A percentile compares a stretch with the other conserved stretches of the same genome.
phyloP scores from a whole-genome alignment of 768 basidiomycete species.

The Chalciporus piperatus region DNA sequence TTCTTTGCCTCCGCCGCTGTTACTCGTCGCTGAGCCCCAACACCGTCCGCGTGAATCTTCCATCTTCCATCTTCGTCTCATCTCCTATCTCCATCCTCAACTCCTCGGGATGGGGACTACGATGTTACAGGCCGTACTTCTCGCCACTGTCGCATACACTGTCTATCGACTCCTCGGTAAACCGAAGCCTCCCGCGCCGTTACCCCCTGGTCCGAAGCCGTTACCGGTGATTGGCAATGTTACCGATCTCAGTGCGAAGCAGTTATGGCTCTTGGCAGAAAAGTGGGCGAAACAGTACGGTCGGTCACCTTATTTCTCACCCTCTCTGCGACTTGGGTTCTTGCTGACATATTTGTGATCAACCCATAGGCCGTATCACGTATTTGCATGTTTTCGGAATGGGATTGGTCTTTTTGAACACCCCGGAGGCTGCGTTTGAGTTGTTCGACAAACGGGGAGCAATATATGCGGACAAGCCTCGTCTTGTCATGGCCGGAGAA shows the following conservation, averaged over 20 bases:
- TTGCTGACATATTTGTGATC: background rate
- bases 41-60: background rate
- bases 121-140: conserved; percentile 19
- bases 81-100: conserved; percentile 13
- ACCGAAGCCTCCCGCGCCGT: conserved; percentile 31
- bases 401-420: conserved; percentile 66
- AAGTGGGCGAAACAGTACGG: conserved; percentile 65
- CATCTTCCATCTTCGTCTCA: conserved; percentile 26
- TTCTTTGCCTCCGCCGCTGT: too few relatives aligned
- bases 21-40: too few relatives aligned
- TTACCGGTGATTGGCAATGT: conserved; percentile 66
- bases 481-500: conserved; percentile 67
- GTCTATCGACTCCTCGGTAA: conserved; percentile 16
- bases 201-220: conserved; percentile 69
- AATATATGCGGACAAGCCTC: conserved; percentile 74
- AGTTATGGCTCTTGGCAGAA: conserved; percentile 62
- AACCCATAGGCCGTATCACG: conserved; percentile 49
- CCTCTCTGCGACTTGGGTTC: background rate
- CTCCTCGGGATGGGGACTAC: conserved; percentile 10
- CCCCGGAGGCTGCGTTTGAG: conserved; percentile 54
- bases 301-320: conserved; percentile 32
- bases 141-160: conserved; percentile 15
- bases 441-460: conserved; percentile 68
- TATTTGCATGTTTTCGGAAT: conserved; percentile 66
- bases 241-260: conserved; percentile 53